Evolutionary conservation across 768 basidiomycete genomes (phyloP), one percentile per base, ranked within the genome.

Genomic region (Suillus bovinus): DNA sequence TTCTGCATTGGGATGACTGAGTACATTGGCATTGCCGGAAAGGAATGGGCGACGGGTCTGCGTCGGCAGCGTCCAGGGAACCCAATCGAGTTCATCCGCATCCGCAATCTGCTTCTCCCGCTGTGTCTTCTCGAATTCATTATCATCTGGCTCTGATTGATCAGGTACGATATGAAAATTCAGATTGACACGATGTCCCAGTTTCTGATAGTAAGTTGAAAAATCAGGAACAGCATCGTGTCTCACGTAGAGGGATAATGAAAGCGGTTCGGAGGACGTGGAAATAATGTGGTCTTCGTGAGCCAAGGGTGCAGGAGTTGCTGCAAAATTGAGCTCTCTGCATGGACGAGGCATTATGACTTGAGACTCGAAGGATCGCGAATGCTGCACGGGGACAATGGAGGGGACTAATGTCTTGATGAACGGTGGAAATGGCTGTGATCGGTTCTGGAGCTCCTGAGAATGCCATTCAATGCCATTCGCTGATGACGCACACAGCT

Each of bases 61-160:
- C 1, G 29, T 42, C 2, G 38, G 38, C 41, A 5, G 66, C 53
- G 9, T 47, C 60, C 34, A 74, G 65, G 6, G 59, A 34, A n/a
- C 46, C 55, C 10, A 60, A 61, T 63, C 49, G n/a, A 42, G 39
- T 60, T 67, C 1, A 34, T 55, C 57, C 65, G 66, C 0, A 6
- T 29, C 6, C 1, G 0, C 57, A 58, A 31, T 24, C 13, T 38
- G 34, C 22, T 24, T 5, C 16, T 2, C 24, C 2, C 14, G 24
- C 1, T 1, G 20, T 8, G 22, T 17, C 24, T 13, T 2, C 22
- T 16, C 31, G 6, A 1, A 13, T 29, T 66, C 33, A 57, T 42
- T 64, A 61, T 72, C 69, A 67, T 63, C 70, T 2, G 42, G 55
- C 4, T 63, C 67, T 11, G 69, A 33, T 17, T 16, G 16, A 27